Evolutionary conservation across 2,329 filamentous ascomycete genomes (phyloP), one percentile per base, ranked within the genome.

Genomic region (Curvularia verruculosa): DNA sequence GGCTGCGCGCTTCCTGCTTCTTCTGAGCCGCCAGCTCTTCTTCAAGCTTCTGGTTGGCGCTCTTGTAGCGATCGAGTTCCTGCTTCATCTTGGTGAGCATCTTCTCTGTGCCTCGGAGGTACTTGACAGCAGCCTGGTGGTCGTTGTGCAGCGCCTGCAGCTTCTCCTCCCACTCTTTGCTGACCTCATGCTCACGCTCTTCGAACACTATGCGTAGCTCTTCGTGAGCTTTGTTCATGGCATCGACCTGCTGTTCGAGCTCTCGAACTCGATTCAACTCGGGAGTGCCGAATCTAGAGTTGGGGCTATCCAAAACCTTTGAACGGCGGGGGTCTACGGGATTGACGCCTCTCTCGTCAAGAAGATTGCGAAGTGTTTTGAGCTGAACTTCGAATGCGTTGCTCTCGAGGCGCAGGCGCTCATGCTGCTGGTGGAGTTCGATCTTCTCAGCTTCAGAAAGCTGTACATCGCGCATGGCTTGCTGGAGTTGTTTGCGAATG

Each of bases 1-100:
- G 77, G 47, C 70, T 55, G 68, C 75, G 34, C 72, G 75, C 48
- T 70, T 71, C 59, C 63, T 74, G 59, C 81, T 75, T 36, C 79
- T 69, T 65, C 77, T 83, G 65, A 84, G 89, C 84, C n/a, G 89
- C 84, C n/a, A 97, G 81, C 70, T 97, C 92, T 45, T 87, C 85
- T 76, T 95, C 93, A 39, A 99, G 82, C 58, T 90, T 89, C 18
- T 83, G 81, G 70, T 97, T 97, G 59, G 95, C 90, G 12, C 87
- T 80, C 83, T 98, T 98, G 79, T 96, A 95, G 56, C 92, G 91
- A 52, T 89, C 84, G n/a, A 99, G 83, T 78, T 99, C 95, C 70
- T 97, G 92, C 81, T 98, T 98, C 84, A 99, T 94, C 77, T 96
- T 94, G 78, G 95, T 93, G 47, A 99, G 85, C 92, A 99, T 97